These are phyloP conservation scores for Wickerhamomyces sydowiorum DNA, from an alignment of 805 yeast species.

Conservation along the genomic window DNA sequence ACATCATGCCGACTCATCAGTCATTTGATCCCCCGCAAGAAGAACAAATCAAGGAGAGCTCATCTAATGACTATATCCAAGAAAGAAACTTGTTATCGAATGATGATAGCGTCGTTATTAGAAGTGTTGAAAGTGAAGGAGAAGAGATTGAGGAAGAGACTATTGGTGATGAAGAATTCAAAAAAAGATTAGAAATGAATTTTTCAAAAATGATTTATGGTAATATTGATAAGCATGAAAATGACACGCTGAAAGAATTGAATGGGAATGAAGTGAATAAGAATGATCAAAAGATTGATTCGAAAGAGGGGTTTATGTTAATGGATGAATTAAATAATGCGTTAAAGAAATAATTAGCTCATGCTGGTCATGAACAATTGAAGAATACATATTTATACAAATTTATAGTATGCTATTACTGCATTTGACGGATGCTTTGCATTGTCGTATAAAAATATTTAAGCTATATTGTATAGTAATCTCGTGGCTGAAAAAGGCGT, in stretches of 20 bases:
- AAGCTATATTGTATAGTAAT: no score
- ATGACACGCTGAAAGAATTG: not conserved
- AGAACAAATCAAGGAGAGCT: not conserved
- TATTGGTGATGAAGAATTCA: conserved; percentile 12
- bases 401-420: not conserved
- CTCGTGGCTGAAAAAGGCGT: no score
- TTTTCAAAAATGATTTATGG: conserved; percentile 9
- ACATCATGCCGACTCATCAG: conserved; percentile 3
- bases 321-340: conserved; percentile 14
- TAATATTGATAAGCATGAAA: not conserved
- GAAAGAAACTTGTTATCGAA: conserved; percentile 14
- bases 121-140: conserved; percentile 5
- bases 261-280: not conserved
- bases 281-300: conserved; percentile 7
- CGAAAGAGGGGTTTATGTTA: conserved; percentile 6
- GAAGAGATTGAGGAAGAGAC: conserved; percentile 2
- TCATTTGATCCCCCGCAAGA: not conserved
- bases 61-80: conserved; percentile 11
- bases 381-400: not conserved
- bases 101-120: conserved; percentile 21
- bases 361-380: conserved; percentile 4
- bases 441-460: no score
- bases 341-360: conserved; percentile 6
- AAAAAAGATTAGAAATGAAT: conserved; percentile 14
- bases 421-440: no score